A percentile compares a stretch with the other conserved stretches of the same genome.
Evolutionary conservation across 495 filamentous ascomycete species (phyloP).

Genomic region (Penicillium dipodomyicola): DNA sequence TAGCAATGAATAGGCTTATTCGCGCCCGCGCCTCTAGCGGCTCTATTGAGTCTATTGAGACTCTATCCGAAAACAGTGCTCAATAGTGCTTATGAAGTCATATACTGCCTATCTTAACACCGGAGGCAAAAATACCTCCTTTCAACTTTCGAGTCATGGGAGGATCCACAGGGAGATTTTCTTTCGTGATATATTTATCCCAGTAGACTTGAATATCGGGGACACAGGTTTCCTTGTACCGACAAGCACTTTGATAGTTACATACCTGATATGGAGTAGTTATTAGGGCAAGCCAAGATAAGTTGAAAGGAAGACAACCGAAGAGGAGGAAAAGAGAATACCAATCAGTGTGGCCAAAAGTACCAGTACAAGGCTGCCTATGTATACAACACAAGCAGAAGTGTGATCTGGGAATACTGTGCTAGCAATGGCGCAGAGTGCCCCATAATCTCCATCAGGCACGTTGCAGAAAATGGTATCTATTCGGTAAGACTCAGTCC

Average conservation of each 20-base stretch:
- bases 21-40: background rate
- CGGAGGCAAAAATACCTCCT: background rate
- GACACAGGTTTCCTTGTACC: background rate
- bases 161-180: background rate
- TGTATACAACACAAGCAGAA: background rate
- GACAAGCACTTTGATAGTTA: background rate
- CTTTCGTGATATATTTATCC: background rate
- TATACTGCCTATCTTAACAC: background rate
- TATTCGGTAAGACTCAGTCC: background rate
- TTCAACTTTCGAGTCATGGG: background rate
- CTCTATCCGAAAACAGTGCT: background rate
- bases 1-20: background rate
- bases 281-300: background rate
- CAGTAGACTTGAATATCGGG: background rate
- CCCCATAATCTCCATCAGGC: background rate
- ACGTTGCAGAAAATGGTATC: background rate
- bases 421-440: background rate
- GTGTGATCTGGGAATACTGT: background rate
- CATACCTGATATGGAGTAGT: background rate
- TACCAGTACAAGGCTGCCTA: background rate
- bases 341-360: background rate
- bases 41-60: slow-evolving; percentile 12
- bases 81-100: background rate
- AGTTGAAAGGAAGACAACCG: background rate
- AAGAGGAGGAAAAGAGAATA: background rate